These are phyloP conservation scores for Leptomonas pyrrhocoris DNA, from an alignment of 208 protist species.

Conservation along the genomic window DNA sequence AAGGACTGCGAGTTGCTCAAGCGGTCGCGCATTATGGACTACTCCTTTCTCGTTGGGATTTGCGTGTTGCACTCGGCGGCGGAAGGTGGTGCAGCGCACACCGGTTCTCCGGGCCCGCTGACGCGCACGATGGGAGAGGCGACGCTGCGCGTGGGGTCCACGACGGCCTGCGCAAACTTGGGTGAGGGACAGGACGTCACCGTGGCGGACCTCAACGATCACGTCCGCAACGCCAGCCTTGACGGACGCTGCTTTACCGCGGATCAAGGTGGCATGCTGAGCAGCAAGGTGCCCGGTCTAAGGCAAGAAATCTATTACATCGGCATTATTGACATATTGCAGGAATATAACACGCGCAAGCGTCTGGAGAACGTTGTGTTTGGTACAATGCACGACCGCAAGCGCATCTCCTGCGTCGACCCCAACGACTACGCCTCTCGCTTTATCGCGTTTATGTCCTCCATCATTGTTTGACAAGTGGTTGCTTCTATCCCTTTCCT, in stretches of 20 bases:
- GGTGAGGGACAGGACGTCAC: conserved; percentile 12
- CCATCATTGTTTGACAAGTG: conserved; percentile 75
- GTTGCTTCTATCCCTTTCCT: neutral
- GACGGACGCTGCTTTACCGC: conserved; percentile 82
- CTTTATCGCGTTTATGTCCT: conserved; percentile 91
- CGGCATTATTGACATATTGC: conserved; percentile 95
- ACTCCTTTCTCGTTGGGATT: conserved; percentile 93
- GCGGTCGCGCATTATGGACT: conserved; percentile 92
- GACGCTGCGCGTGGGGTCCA: conserved; percentile 13
- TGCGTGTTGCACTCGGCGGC: conserved; percentile 58
- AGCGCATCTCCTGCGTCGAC: conserved; percentile 87
- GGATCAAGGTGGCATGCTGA: conserved; percentile 84
- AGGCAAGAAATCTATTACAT: conserved; percentile 90
- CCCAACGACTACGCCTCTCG: conserved; percentile 84
- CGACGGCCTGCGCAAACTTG: neutral
- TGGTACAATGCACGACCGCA: conserved; percentile 62
- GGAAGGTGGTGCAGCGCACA: conserved; percentile 2
- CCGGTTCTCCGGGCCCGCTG: conserved; percentile 7
- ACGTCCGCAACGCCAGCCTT: conserved; percentile 10
- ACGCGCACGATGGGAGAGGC: conserved; percentile 6
- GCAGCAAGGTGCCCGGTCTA: conserved; percentile 59
- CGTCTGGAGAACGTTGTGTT: conserved; percentile 69
- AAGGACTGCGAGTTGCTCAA: conserved; percentile 91
- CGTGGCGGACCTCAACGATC: neutral
- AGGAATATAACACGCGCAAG: conserved; percentile 90